A percentile compares a stretch with the other conserved stretches of the same genome.
Conservation (phyloP, 768 basidiomycete species). For the Psilocybe sp. region DNA sequence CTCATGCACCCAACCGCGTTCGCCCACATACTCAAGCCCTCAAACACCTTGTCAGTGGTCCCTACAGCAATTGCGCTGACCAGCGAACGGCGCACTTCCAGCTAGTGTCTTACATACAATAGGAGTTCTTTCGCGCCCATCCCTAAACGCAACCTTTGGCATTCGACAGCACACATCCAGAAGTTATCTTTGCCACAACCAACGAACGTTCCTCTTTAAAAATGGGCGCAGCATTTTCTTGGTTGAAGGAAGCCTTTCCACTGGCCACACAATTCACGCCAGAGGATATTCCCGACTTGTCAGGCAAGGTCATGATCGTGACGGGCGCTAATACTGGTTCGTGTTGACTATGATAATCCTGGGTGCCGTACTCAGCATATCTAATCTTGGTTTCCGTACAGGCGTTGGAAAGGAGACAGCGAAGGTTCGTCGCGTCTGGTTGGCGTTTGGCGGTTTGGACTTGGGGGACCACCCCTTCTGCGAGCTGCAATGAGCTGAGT, state of each 20-base stretch:
- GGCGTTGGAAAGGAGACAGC: slow-evolving; percentile 51
- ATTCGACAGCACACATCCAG: no score
- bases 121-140: no score
- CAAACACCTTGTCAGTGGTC: no score
- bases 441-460: no score
- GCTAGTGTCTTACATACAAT: no score
- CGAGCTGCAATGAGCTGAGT: not conserved
- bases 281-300: slow-evolving; percentile 40
- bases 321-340: slow-evolving; percentile 46
- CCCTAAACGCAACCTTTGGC: no score
- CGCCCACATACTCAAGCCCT: no score
- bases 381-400: not conserved
- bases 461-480: not conserved
- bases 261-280: slow-evolving; percentile 26
- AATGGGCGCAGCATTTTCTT: no score
- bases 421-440: slow-evolving; percentile 17
- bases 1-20: no score
- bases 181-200: no score
- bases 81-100: no score
- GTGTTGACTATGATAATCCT: not conserved
- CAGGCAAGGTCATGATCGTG: slow-evolving; percentile 42
- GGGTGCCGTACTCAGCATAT: not conserved
- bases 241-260: slow-evolving; percentile 13
- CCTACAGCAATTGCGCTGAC: no score
- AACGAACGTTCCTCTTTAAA: not conserved